phyloP scores from a whole-genome alignment of 2,329 filamentous ascomycete genomes.

The Golovinomyces cichoracearum region DNA sequence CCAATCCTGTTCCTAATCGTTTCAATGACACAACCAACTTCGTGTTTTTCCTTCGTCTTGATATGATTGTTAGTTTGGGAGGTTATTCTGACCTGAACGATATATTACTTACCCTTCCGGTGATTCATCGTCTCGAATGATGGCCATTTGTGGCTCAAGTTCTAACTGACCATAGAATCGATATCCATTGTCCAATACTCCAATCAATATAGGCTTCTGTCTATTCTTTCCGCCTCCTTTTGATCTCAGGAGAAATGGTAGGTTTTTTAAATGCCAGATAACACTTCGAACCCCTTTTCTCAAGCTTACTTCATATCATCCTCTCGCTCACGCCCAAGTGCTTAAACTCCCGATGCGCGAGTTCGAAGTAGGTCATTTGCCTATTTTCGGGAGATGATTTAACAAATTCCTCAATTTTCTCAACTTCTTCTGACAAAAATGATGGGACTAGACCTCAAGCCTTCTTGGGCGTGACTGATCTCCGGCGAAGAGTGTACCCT shows the following conservation, averaged over 20 bases:
- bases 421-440: neutral
- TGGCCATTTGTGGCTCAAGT: neutral
- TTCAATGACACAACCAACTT: neutral
- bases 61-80: neutral
- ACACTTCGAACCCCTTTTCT: neutral
- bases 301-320: neutral
- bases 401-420: neutral
- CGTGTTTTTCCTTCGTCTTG: neutral
- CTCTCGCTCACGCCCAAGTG: neutral
- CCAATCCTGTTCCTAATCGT: neutral
- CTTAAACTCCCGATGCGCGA: neutral
- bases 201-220: neutral
- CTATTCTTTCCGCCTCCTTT: neutral
- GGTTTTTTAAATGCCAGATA: neutral
- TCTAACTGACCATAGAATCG: neutral
- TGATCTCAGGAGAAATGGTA: neutral
- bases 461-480: neutral
- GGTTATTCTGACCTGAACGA: neutral
- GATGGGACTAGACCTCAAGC: neutral
- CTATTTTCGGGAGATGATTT: neutral
- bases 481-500: no score
- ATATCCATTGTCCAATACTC: neutral
- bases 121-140: neutral
- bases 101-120: neutral
- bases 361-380: neutral